Evolutionary conservation across 805 yeast genomes (phyloP), one percentile per base, ranked within the genome.

Genomic region (Sugiyamaella valdiviana): DNA sequence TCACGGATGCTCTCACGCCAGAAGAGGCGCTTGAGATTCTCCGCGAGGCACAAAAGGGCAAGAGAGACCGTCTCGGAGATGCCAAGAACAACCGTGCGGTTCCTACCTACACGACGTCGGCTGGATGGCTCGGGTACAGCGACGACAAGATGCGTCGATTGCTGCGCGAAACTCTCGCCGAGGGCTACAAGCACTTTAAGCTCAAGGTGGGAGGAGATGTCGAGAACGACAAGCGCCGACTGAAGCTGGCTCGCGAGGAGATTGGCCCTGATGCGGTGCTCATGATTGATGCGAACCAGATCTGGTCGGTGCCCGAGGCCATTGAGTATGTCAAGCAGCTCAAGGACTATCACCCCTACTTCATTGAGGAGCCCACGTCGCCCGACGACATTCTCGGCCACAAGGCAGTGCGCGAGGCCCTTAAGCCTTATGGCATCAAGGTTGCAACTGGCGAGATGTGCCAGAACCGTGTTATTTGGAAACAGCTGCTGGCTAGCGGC

Each of bases 71-170:
- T 44, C 29, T 68, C 26, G 40, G 62, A 43, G 65, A 65, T 16
- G 73, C 72, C 3, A 40, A 53, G 15, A 53, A 57, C 26, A 62
- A 63, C 51, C 49, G 49, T 6, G 74, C 73, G 1, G 75, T 71
- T 20, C 75, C 73, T 2, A 71, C 71, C 4, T 71, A 71, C 52
- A 70, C 75, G 23, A 71, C 75, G n/a, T 61, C 71, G 32, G 74
- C 75, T 4, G 75, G 75, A 15, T 71, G 75, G 75, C 59, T 71
- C 15, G 74, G 72, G 5, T 71, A 66, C 51, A 52, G 59, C 29
- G 75, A 69, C 38, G 74, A 71, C 22, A 70, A 70, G 48, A 69
- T 70, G 70, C 63, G 63, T 40, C 44, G 51, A 14, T 53, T 68
- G 36, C 51, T 68, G 26, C 49, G 58, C 38, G 67, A 68, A 45